phyloP scores from a whole-genome alignment of 371 early-diverging fungal species.

The Coemansia sp. region DNA sequence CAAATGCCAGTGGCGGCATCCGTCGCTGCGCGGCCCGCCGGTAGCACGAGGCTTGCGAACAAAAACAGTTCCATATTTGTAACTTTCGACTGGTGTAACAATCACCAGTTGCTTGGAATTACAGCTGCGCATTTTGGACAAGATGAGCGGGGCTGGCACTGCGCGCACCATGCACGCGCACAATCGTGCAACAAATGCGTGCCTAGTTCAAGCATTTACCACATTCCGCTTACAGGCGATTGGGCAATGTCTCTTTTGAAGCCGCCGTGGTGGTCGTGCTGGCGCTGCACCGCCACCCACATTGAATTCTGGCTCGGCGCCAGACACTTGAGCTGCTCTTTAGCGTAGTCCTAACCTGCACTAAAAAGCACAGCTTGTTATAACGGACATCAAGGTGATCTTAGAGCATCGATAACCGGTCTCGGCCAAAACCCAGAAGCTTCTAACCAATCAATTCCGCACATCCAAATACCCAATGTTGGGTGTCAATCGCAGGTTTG shows the following conservation, averaged over 20 bases:
- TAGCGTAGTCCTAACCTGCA: neutral
- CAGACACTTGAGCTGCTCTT: neutral
- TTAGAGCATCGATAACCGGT: neutral
- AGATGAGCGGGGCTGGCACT: neutral
- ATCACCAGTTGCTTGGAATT: neutral
- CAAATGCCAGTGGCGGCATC: neutral
- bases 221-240: neutral
- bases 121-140: neutral
- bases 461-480: neutral
- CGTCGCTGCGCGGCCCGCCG: neutral
- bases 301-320: neutral
- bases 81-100: neutral
- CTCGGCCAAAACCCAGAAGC: neutral
- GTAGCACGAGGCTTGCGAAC: neutral
- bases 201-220: neutral
- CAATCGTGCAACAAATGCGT: neutral
- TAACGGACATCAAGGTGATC: too few species aligned
- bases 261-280: neutral
- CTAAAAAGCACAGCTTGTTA: too few species aligned
- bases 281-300: neutral
- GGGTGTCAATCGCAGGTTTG: neutral
- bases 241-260: neutral
- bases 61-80: neutral
- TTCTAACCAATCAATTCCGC: neutral
- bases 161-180: neutral